Conservation (phyloP, 2,329 filamentous ascomycete genomes). For the Periglandula ipomoeae region DNA sequence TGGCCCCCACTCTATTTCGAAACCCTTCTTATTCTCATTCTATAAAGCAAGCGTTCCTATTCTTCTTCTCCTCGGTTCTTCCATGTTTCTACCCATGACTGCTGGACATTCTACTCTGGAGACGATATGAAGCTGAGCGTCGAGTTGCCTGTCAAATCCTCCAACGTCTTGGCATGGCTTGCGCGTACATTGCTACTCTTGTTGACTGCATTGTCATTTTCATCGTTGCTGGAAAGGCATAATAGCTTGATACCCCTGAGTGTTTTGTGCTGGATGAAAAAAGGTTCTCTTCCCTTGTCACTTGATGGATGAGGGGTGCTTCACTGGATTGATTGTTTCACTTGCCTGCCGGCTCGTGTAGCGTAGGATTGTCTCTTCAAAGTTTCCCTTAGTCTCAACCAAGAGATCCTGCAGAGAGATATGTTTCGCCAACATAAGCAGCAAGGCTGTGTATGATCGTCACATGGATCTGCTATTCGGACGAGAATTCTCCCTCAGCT, state of each 20-base stretch:
- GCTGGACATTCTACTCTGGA: not conserved
- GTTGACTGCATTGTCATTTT: not conserved
- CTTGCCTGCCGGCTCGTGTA: not conserved
- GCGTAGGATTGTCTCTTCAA: not conserved
- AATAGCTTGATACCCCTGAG: slow-evolving; percentile 29
- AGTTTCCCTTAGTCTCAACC: too few species aligned
- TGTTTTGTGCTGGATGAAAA: slow-evolving; percentile 6
- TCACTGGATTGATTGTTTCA: not conserved
- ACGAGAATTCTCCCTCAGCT: not conserved
- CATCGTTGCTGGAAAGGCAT: slow-evolving; percentile 12
- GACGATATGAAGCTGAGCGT: slow-evolving; percentile 14
- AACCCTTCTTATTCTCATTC: slow-evolving; percentile 13
- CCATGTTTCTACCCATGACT: not conserved
- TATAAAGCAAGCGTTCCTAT: slow-evolving; percentile 12
- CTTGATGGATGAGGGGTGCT: not conserved
- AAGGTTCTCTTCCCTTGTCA: not conserved
- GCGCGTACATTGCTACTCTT: not conserved
- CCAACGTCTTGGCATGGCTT: slow-evolving; percentile 11
- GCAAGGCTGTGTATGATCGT: too few species aligned
- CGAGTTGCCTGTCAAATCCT: slow-evolving; percentile 12
- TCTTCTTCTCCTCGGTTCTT: slow-evolving; percentile 4
- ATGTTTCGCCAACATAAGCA: too few species aligned
- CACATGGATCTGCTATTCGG: not conserved
- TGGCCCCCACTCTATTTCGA: not conserved
- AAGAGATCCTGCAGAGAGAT: too few species aligned